Evolutionary conservation across 225 moss, liverwort and hornwort genomes (phyloP), one percentile per base, ranked within the genome.

Genomic region (Polytrichum commune): DNA sequence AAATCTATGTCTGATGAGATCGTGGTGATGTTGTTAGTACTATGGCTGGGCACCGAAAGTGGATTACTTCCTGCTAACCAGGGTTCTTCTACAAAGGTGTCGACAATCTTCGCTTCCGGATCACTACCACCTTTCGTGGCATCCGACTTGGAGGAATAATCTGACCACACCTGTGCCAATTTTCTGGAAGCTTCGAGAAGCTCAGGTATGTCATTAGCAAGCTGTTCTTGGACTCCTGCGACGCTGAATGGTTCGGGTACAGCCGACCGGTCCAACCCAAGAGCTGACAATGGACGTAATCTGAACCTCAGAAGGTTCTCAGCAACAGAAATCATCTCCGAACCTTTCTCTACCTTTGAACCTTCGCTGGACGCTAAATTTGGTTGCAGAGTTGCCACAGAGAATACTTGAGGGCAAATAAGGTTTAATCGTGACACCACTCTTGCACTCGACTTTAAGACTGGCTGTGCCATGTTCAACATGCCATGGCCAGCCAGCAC

Each of bases 231-330:
- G 57, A 88, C 78, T 26, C 20, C 64, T 26, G 73, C 71, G 58
- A 93, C 77, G 82, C 91, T 81, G 63, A 93, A 88, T 53, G 78
- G 87, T 73, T 74, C 78, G 54, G 95, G 93, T 53, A 98, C 90
- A 75, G 89, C 84, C 70, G 93, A 93, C 33, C 84, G 91, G 75
- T 98, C 98, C 20, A 98, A 63, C 18, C 93, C 93, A 63, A 84
- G 77, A 63, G 79, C 70, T 54, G 98, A 75, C 67, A 98, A 83
- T 29, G 98, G 98, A 60, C 98, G 95, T 70, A 98, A 80, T 27
- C 93, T 90, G 75, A 93, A 98, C 91, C 92, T 96, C 35, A 96
- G 67, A 80, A 96, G 90, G 72, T 96, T 96, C 78, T 96, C 85
- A 60, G 93, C 93, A 71, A 80, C 74, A 75, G 84, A 81, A 23